Conservation (phyloP, 345 rosid species). For the Salix arbutifolia region DNA sequence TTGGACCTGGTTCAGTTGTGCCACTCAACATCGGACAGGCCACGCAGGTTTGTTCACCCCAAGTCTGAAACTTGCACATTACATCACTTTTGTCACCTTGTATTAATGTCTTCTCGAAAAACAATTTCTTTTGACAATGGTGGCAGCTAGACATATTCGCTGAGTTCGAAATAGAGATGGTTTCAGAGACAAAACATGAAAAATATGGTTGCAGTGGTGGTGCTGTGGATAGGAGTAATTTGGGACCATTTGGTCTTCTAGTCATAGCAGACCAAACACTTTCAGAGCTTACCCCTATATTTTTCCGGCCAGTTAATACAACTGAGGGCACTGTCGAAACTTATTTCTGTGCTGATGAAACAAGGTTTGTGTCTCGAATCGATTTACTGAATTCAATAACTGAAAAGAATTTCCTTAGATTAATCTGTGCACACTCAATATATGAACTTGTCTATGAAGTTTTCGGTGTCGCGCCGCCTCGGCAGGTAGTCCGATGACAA, state of each 20-base stretch:
- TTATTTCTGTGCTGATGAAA: conserved; percentile 67
- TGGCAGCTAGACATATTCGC: conserved; percentile 46
- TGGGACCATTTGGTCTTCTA: conserved; percentile 79
- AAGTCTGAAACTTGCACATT: not conserved
- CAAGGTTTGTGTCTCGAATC: conserved; percentile 40
- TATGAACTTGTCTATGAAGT: too few relatives aligned
- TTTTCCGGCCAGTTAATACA: conserved; percentile 48
- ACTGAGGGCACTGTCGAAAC: conserved; percentile 36
- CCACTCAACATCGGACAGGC: conserved; percentile 56
- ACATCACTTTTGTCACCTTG: not conserved
- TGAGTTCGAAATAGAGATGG: conserved; percentile 44
- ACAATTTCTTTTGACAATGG: not conserved
- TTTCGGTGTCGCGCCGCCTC: too few relatives aligned
- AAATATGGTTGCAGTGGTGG: conserved; percentile 44
- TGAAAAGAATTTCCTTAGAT: not conserved
- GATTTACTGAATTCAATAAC: too few relatives aligned
- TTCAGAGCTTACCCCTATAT: conserved; percentile 71
- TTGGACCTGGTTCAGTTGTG: conserved; percentile 57
- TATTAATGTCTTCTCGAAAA: not conserved
- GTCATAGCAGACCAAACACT: conserved; percentile 63
- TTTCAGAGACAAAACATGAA: conserved; percentile 23
- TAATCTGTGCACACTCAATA: too few relatives aligned
- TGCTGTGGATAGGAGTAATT: conserved; percentile 44
- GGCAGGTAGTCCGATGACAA: too few relatives aligned
- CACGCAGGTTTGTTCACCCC: conserved; percentile 40